phyloP scores from a whole-genome alignment of 257 asterid genomes.

The Solanum peruvianum region DNA sequence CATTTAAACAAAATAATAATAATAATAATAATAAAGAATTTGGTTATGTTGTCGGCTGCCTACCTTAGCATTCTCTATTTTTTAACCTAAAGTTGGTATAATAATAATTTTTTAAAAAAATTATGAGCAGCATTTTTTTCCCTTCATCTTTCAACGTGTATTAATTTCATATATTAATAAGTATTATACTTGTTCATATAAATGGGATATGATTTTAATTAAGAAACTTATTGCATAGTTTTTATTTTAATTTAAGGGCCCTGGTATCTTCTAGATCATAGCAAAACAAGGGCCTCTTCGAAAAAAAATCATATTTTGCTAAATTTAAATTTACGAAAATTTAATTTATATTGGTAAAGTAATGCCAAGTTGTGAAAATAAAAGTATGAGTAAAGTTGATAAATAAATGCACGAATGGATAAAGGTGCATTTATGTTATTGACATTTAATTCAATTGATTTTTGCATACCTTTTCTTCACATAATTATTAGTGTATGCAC shows the following conservation, averaged over 20 bases:
- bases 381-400: neutral
- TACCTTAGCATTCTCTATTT: neutral
- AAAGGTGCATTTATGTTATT: constrained; percentile 10
- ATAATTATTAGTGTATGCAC: neutral
- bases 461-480: neutral
- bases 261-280: neutral
- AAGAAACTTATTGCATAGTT: neutral
- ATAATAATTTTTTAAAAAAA: too few species aligned
- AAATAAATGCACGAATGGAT: constrained; percentile 15
- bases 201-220: neutral
- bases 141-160: neutral
- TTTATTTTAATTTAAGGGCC: neutral
- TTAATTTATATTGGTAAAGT: neutral
- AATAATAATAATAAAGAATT: neutral
- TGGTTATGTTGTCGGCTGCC: neutral
- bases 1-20: neutral
- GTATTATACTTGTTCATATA: neutral
- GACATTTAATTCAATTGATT: neutral
- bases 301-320: too few species aligned
- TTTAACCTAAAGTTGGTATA: neutral
- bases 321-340: too few species aligned
- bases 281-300: neutral
- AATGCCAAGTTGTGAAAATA: neutral
- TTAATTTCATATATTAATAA: neutral
- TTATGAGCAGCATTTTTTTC: neutral